phyloP scores from a whole-genome alignment of 1,284 basidiomycete species.

The Marasmius sp. region DNA sequence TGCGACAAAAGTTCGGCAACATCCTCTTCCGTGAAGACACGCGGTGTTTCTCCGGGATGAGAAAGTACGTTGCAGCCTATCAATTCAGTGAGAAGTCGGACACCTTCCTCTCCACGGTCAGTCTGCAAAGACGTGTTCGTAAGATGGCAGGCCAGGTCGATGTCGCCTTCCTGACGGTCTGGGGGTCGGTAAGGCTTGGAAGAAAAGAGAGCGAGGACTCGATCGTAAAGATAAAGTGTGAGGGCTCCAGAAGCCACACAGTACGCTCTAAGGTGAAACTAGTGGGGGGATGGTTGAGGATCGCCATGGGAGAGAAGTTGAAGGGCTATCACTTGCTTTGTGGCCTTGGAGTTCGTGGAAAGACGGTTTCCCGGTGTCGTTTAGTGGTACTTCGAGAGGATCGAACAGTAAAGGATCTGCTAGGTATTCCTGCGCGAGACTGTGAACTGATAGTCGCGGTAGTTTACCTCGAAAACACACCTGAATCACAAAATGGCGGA shows the following conservation, averaged over 20 bases:
- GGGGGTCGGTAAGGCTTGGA: constrained; percentile 61
- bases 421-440: constrained; percentile 73
- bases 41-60: constrained; percentile 16
- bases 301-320: constrained; percentile 2
- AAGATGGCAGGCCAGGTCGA: constrained; percentile 79
- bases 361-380: constrained; percentile 20
- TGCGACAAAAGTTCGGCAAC: constrained; percentile 59
- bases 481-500: constrained; percentile 97
- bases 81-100: constrained; percentile 79
- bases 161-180: constrained; percentile 21
- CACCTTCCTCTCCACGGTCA: constrained; percentile 62
- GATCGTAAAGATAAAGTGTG: constrained; percentile 76
- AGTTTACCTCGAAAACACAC: constrained; percentile 37
- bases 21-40: constrained; percentile 39
- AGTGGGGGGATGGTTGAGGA: constrained; percentile 11
- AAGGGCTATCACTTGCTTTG: constrained; percentile 54
- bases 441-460: constrained; percentile 1
- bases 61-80: constrained; percentile 61
- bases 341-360: constrained; percentile 46
- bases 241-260: constrained; percentile 85
- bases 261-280: constrained; percentile 96
- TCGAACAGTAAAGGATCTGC: constrained; percentile 76
- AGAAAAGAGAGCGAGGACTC: constrained; percentile 87
- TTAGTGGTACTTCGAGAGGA: constrained; percentile 47
- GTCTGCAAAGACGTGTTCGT: constrained; percentile 96